phyloP scores from a whole-genome alignment of 2,329 filamentous ascomycete species.

The Phialophora chinensis region DNA sequence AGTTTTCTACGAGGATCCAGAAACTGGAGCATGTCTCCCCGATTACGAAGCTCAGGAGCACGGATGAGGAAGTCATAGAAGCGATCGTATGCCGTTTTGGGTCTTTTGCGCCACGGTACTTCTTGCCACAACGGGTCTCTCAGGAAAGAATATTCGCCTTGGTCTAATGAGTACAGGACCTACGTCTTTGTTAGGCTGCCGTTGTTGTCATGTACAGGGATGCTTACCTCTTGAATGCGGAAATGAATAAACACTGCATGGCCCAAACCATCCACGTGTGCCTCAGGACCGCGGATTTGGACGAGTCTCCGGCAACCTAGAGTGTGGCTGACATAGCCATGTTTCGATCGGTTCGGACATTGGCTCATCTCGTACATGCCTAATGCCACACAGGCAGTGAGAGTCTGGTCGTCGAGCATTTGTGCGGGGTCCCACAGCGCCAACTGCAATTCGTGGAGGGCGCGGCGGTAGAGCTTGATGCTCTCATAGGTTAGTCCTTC shows the following conservation, averaged over 20 bases:
- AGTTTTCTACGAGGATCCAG: slow-evolving; percentile 33
- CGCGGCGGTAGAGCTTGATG: slow-evolving; percentile 45
- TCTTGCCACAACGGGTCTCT: slow-evolving; percentile 43
- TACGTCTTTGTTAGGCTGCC: slow-evolving; percentile 26
- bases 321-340: slow-evolving; percentile 45
- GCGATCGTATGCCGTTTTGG: slow-evolving; percentile 41
- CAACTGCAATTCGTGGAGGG: slow-evolving; percentile 45
- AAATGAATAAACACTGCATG: slow-evolving; percentile 46
- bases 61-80: slow-evolving; percentile 44
- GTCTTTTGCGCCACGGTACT: slow-evolving; percentile 41
- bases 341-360: slow-evolving; percentile 43
- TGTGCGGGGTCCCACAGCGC: slow-evolving; percentile 43
- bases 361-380: slow-evolving; percentile 46
- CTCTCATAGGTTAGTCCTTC: slow-evolving; percentile 39
- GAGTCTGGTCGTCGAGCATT: slow-evolving; percentile 46
- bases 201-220: slow-evolving; percentile 21
- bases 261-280: slow-evolving; percentile 43
- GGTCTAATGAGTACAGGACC: slow-evolving; percentile 43
- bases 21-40: slow-evolving; percentile 27
- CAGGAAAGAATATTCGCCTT: slow-evolving; percentile 41
- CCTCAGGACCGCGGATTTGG: slow-evolving; percentile 44
- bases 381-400: slow-evolving; percentile 47
- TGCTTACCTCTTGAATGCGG: slow-evolving; percentile 39
- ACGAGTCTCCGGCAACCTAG: slow-evolving; percentile 45
- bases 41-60: slow-evolving; percentile 40